Conservation (phyloP, 345 rosid genomes). For the Linum lewisii region DNA sequence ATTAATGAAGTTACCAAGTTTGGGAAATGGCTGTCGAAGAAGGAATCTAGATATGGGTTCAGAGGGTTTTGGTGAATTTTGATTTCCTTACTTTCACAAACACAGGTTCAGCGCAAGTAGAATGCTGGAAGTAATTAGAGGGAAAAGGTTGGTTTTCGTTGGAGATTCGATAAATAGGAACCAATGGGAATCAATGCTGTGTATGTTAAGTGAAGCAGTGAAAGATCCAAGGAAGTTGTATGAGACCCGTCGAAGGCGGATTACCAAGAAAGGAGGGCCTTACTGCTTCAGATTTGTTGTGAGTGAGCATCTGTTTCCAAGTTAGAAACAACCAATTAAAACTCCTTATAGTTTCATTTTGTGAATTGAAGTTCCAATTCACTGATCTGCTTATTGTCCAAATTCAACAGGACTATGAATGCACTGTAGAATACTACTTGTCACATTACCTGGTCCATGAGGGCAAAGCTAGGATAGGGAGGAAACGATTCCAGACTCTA, state of each 20-base stretch:
- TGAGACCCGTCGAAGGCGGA: conserved; percentile 68
- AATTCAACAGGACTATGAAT: conserved; percentile 61
- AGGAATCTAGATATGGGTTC: too few species aligned
- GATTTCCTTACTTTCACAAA: conserved; percentile 5
- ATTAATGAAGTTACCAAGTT: not conserved
- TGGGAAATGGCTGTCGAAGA: not conserved
- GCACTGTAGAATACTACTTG: conserved; percentile 78
- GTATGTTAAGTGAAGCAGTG: conserved; percentile 62
- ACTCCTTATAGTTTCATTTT: too few species aligned
- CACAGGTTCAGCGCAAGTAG: conserved; percentile 72
- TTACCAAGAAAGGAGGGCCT: conserved; percentile 76
- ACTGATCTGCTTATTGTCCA: not conserved
- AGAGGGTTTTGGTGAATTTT: not conserved
- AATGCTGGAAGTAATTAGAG: conserved; percentile 69
- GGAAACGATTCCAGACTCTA: conserved; percentile 58
- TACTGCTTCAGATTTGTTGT: conserved; percentile 86
- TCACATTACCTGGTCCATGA: conserved; percentile 84
- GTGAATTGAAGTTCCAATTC: not conserved
- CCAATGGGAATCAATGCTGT: conserved; percentile 96
- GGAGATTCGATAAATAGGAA: conserved; percentile 94
- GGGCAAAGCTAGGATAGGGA: conserved; percentile 67
- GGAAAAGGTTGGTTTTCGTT: conserved; percentile 85
- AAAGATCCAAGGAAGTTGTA: conserved; percentile 76
- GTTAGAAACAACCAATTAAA: too few species aligned
- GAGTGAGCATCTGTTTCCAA: conserved; percentile 9